These are phyloP conservation scores for Bothriochloa decipiens DNA, from an alignment of 176 grass and related monocot species.

Conservation along the genomic window DNA sequence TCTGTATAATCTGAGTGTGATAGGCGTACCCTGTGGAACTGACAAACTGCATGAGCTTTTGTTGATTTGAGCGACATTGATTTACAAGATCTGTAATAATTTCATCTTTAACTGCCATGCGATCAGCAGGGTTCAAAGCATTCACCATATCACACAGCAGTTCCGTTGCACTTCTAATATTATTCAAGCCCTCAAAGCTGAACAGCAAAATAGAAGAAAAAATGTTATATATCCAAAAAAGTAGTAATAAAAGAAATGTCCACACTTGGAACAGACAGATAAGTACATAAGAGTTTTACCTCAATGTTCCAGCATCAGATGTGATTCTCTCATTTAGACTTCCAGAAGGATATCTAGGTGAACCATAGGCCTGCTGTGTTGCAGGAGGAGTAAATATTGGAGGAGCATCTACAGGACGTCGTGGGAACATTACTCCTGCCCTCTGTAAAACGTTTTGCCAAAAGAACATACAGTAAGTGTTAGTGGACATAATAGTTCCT, in stretches of 20 bases:
- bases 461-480: slow-evolving; percentile 22
- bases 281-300: slow-evolving; percentile 47
- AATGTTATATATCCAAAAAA: slow-evolving; percentile 6
- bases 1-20: slow-evolving; percentile 18
- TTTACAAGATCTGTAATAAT: slow-evolving; percentile 81
- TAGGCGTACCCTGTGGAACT: slow-evolving; percentile 69
- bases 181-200: slow-evolving; percentile 79
- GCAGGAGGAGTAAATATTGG: slow-evolving; percentile 89
- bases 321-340: slow-evolving; percentile 57
- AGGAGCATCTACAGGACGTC: slow-evolving; percentile 60
- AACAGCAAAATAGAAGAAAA: slow-evolving; percentile 9
- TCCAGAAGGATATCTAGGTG: slow-evolving; percentile 56
- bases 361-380: slow-evolving; percentile 53
- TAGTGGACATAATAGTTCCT: not conserved
- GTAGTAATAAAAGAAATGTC: slow-evolving; percentile 1
- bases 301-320: slow-evolving; percentile 63
- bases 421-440: slow-evolving; percentile 81
- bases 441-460: slow-evolving; percentile 58
- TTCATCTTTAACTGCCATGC: slow-evolving; percentile 78
- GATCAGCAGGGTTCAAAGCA: slow-evolving; percentile 78
- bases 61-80: slow-evolving; percentile 76
- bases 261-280: not conserved
- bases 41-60: slow-evolving; percentile 72
- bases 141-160: slow-evolving; percentile 88
- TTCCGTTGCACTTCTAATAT: slow-evolving; percentile 73